Percentiles rank a stretch among this genome's conserved stretches.
These are phyloP conservation scores for Penicillium chermesinum DNA, from an alignment of 495 filamentous ascomycete species.

Conservation along the genomic window DNA sequence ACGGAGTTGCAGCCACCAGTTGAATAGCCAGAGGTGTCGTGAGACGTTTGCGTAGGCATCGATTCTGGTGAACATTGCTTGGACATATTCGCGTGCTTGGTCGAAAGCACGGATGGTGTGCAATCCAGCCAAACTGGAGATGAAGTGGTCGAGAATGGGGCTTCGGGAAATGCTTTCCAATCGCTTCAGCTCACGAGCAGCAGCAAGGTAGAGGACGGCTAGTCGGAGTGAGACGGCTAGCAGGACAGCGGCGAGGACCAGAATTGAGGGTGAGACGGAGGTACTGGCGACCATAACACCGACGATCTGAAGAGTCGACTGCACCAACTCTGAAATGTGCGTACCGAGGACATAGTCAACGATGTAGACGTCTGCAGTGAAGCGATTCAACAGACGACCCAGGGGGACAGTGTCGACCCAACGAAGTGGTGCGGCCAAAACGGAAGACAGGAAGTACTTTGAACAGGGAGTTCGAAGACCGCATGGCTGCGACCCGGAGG, in stretches of 20 bases:
- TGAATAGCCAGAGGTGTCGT: conserved; percentile 4
- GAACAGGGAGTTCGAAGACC: conserved; percentile 43
- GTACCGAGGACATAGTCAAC: conserved; percentile 23
- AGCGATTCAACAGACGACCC: conserved; percentile 49
- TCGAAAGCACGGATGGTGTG: conserved; percentile 65
- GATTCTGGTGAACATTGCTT: neutral
- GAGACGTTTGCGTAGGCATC: neutral
- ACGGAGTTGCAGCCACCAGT: conserved; percentile 1
- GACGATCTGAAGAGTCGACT: neutral
- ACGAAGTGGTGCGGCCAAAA: conserved; percentile 44
- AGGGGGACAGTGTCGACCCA: conserved; percentile 48
- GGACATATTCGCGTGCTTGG: conserved; percentile 49
- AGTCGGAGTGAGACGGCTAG: neutral
- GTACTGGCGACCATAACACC: conserved; percentile 55
- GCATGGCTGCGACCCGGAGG: conserved; percentile 23
- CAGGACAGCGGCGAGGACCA: conserved; percentile 69
- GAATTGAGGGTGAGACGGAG: conserved; percentile 71
- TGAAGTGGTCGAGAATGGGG: conserved; percentile 69
- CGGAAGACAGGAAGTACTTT: conserved; percentile 34
- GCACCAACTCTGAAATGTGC: neutral
- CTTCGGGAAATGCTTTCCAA: conserved; percentile 63
- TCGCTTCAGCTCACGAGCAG: conserved; percentile 69
- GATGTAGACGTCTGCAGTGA: conserved; percentile 42
- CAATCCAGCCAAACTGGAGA: conserved; percentile 57
- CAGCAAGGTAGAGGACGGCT: conserved; percentile 61